Percentiles rank a stretch among this genome's conserved stretches.
phyloP scores from a whole-genome alignment of 2,329 filamentous ascomycete species.

The Tolypocladium cylindrosporum region DNA sequence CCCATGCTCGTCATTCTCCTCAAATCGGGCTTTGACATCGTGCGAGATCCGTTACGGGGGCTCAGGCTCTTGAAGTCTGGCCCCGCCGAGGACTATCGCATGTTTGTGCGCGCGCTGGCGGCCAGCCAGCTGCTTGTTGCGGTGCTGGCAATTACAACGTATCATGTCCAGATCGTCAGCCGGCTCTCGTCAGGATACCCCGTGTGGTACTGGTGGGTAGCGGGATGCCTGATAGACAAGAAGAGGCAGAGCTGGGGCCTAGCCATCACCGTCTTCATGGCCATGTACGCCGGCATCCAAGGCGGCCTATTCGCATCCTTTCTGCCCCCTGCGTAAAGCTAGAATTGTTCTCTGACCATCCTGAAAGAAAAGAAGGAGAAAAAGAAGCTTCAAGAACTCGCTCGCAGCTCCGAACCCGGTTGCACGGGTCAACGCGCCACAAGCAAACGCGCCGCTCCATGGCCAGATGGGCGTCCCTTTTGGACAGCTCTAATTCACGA shows the following conservation, averaged over 20 bases:
- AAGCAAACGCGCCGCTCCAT: not conserved
- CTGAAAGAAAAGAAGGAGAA: not conserved
- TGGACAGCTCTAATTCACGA: not conserved
- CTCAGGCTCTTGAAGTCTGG: slow-evolving; percentile 1
- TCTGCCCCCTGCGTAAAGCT: slow-evolving; percentile 68
- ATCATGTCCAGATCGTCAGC: slow-evolving; percentile 91
- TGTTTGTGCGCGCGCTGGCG: slow-evolving; percentile 49
- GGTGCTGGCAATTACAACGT: slow-evolving; percentile 61
- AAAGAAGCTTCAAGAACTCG: not conserved
- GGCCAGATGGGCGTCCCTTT: not conserved
- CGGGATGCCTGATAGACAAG: slow-evolving; percentile 31
- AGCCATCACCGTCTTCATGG: slow-evolving; percentile 53
- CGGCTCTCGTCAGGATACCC: slow-evolving; percentile 82
- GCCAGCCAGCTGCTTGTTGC: slow-evolving; percentile 64
- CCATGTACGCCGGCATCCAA: slow-evolving; percentile 77
- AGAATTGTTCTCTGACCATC: not conserved
- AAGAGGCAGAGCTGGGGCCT: slow-evolving; percentile 20
- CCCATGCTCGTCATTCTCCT: slow-evolving; percentile 61
- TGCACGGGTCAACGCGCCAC: not conserved
- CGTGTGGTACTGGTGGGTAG: slow-evolving; percentile 79
- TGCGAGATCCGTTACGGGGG: slow-evolving; percentile 12
- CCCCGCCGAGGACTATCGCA: slow-evolving; percentile 7
- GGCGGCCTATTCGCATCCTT: slow-evolving; percentile 80
- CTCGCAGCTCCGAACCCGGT: not conserved
- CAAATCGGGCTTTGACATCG: slow-evolving; percentile 42